Conservation (phyloP, 495 filamentous ascomycete genomes). For the Penicillium cataractarum region DNA sequence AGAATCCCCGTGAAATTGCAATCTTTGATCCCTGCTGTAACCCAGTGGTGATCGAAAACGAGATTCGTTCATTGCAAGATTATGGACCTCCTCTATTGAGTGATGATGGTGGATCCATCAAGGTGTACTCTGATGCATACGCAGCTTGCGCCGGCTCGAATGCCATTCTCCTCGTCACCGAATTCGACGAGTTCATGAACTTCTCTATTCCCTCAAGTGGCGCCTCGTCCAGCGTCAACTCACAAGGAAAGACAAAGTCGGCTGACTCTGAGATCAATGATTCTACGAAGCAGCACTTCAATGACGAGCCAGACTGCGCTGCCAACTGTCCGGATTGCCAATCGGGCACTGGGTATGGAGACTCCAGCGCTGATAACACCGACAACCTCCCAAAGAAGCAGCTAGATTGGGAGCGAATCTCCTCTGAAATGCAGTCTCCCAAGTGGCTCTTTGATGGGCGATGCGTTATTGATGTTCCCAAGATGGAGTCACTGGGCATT, state of each 20-base stretch:
- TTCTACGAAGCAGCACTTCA: not conserved
- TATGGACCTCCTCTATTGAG: slow-evolving; percentile 11
- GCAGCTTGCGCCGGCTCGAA: slow-evolving; percentile 37
- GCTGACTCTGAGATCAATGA: not conserved
- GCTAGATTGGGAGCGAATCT: slow-evolving; percentile 55
- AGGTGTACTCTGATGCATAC: slow-evolving; percentile 38
- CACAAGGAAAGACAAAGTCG: not conserved
- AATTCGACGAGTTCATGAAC: slow-evolving; percentile 33
- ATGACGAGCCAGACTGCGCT: slow-evolving; percentile 25
- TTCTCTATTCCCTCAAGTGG: not conserved
- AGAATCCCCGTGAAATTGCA: slow-evolving; percentile 58
- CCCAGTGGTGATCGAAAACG: slow-evolving; percentile 39
- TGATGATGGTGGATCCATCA: slow-evolving; percentile 26
- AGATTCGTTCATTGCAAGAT: slow-evolving; percentile 22
- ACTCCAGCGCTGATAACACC: not conserved
- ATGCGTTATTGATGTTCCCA: slow-evolving; percentile 57
- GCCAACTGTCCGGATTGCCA: slow-evolving; percentile 34
- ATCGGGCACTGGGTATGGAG: slow-evolving; percentile 8
- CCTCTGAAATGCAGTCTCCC: slow-evolving; percentile 62
- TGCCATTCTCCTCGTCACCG: slow-evolving; percentile 39
- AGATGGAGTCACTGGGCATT: slow-evolving; percentile 21
- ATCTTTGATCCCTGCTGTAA: slow-evolving; percentile 72
- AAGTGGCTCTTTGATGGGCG: slow-evolving; percentile 73
- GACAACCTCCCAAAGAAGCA: slow-evolving; percentile 16
- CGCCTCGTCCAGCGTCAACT: not conserved